phyloP scores from a whole-genome alignment of 495 filamentous ascomycete genomes.

The Pseudomonodictys pantanalensis region DNA sequence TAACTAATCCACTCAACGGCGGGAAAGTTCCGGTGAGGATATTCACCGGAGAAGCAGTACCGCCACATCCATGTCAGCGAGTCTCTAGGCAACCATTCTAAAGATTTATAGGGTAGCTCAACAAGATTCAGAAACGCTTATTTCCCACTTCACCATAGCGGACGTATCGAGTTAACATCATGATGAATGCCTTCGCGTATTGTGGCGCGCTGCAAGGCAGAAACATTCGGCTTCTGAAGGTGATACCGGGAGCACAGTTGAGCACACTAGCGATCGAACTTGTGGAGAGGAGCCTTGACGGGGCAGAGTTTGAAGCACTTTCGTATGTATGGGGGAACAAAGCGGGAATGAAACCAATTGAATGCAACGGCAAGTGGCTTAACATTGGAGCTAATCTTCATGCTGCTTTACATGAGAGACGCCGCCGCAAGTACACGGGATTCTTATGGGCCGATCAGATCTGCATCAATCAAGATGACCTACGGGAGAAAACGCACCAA shows the following conservation, averaged over 20 bases:
- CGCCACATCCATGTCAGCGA: neutral
- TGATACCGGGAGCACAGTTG: neutral
- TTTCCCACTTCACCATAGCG: neutral
- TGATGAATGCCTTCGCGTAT: neutral
- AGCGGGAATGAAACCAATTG: neutral
- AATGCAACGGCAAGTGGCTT: slow-evolving; percentile 1
- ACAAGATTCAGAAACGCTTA: neutral
- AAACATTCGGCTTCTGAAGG: neutral
- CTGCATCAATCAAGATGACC: slow-evolving; percentile 9
- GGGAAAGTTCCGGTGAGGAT: neutral
- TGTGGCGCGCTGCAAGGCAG: neutral
- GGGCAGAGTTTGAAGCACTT: neutral
- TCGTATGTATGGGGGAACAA: neutral
- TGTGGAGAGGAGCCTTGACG: neutral
- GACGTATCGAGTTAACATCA: neutral
- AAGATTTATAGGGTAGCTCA: neutral
- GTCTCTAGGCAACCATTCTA: neutral
- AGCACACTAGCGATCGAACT: neutral
- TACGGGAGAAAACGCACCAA: neutral
- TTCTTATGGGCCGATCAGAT: slow-evolving; percentile 5
- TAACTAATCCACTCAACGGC: neutral
- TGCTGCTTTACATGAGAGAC: neutral
- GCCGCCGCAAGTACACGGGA: neutral
- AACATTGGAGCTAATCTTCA: neutral
- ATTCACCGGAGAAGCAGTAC: neutral